phyloP scores from a whole-genome alignment of 2,329 filamentous ascomycete species.

The Penicillium sp. region DNA sequence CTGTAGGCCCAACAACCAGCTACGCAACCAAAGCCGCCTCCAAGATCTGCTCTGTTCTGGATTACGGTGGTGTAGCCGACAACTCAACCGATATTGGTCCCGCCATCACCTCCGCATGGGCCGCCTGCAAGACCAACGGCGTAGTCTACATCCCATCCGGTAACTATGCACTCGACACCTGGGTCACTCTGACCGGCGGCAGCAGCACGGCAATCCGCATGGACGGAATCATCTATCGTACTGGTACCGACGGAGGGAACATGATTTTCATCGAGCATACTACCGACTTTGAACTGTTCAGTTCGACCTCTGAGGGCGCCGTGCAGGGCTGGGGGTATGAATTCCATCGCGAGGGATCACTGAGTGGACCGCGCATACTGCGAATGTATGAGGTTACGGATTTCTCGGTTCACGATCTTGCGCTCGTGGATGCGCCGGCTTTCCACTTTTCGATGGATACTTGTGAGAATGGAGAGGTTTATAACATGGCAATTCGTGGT shows the following conservation, averaged over 20 bases:
- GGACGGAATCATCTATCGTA: slow-evolving; percentile 54
- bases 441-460: slow-evolving; percentile 54
- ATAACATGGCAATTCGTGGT: slow-evolving; percentile 56
- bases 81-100: slow-evolving; percentile 53
- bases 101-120: slow-evolving; percentile 49
- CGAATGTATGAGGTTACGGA: slow-evolving; percentile 46
- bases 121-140: slow-evolving; percentile 52
- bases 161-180: slow-evolving; percentile 51
- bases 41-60: slow-evolving; percentile 53
- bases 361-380: slow-evolving; percentile 46
- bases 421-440: slow-evolving; percentile 49
- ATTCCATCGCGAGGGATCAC: slow-evolving; percentile 43
- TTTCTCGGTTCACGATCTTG: slow-evolving; percentile 52
- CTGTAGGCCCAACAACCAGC: slow-evolving; percentile 47
- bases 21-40: slow-evolving; percentile 44
- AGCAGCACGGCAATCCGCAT: slow-evolving; percentile 52
- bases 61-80: slow-evolving; percentile 53
- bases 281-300: slow-evolving; percentile 55
- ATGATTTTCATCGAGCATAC: slow-evolving; percentile 54
- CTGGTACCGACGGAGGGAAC: slow-evolving; percentile 50
- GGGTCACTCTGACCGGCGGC: slow-evolving; percentile 50
- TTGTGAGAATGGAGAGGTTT: slow-evolving; percentile 53
- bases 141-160: slow-evolving; percentile 51
- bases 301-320: slow-evolving; percentile 51
- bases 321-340: slow-evolving; percentile 54